Conservation (phyloP, 1,284 basidiomycete species). For the Leccinum pallidistipes region DNA sequence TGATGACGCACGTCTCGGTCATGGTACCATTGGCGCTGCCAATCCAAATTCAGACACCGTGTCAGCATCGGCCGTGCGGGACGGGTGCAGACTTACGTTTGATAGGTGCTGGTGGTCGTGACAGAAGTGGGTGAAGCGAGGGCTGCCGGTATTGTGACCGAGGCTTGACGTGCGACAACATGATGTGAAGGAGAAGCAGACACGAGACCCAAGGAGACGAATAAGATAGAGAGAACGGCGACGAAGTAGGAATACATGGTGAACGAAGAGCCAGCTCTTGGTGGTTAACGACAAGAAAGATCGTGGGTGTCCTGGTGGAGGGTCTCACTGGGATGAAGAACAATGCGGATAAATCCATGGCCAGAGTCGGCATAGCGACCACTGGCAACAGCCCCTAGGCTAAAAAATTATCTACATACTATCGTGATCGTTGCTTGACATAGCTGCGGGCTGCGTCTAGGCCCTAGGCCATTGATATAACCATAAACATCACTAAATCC, state of each 20-base stretch:
- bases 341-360: constrained; percentile 1
- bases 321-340: background rate
- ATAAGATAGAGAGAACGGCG: constrained; percentile 20
- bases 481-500: constrained; percentile 27
- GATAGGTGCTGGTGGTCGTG: constrained; percentile 26
- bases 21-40: constrained; percentile 47
- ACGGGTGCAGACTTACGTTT: constrained; percentile 27
- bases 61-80: background rate
- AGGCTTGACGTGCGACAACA: constrained; percentile 25
- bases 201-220: constrained; percentile 19
- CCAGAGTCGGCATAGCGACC: constrained; percentile 19
- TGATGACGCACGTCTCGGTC: constrained; percentile 63
- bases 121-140: constrained; percentile 31
- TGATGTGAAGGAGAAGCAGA: constrained; percentile 23
- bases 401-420: background rate
- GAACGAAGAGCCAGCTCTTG: constrained; percentile 36
- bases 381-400: background rate
- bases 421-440: background rate
- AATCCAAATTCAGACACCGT: background rate
- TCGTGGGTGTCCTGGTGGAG: background rate
- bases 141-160: constrained; percentile 20
- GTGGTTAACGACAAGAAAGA: background rate
- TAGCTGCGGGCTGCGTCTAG: background rate
- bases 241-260: constrained; percentile 24
- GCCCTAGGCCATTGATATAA: background rate